These are phyloP conservation scores for Neurospora pannonica DNA, from an alignment of 495 filamentous ascomycete genomes.

Conservation along the genomic window DNA sequence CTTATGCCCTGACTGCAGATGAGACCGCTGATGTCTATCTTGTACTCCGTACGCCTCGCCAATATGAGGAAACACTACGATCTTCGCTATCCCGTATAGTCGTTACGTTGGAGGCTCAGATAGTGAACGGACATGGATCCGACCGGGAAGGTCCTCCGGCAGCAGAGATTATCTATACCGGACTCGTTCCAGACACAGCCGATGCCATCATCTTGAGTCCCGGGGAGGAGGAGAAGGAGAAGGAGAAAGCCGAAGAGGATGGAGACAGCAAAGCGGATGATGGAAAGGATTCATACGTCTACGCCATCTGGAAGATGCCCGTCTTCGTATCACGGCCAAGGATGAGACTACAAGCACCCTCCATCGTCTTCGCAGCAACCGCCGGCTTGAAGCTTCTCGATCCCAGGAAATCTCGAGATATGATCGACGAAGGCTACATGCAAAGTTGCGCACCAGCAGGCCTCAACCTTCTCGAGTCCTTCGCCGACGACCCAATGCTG, in stretches of 20 bases:
- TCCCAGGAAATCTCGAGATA: conserved; percentile 33
- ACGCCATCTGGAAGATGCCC: conserved; percentile 72
- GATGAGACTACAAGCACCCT: conserved; percentile 67
- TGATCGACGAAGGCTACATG: conserved; percentile 60
- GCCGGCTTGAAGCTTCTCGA: conserved; percentile 56
- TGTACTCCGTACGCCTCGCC: conserved; percentile 57
- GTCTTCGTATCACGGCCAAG: conserved; percentile 70
- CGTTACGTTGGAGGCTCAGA: conserved; percentile 61
- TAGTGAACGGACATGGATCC: conserved; percentile 48
- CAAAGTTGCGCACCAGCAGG: conserved; percentile 65
- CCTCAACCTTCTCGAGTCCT: conserved; percentile 72
- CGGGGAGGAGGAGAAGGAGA: conserved; percentile 35
- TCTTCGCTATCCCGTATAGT: conserved; percentile 52
- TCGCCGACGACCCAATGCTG: conserved; percentile 59
- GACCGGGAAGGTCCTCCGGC: conserved; percentile 39
- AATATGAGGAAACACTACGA: conserved; percentile 48
- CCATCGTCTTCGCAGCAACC: conserved; percentile 65
- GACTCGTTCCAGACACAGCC: conserved; percentile 46
- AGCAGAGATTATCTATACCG: conserved; percentile 58
- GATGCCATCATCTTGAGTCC: conserved; percentile 48
- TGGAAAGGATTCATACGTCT: conserved; percentile 38
- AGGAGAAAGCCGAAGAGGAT: conserved; percentile 26
- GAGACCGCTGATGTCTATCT: conserved; percentile 67
- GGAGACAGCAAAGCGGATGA: conserved; percentile 5
- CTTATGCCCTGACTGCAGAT: conserved; percentile 63